phyloP scores from a whole-genome alignment of 1,139 yeast species.

The Taphrina wiesneri region DNA sequence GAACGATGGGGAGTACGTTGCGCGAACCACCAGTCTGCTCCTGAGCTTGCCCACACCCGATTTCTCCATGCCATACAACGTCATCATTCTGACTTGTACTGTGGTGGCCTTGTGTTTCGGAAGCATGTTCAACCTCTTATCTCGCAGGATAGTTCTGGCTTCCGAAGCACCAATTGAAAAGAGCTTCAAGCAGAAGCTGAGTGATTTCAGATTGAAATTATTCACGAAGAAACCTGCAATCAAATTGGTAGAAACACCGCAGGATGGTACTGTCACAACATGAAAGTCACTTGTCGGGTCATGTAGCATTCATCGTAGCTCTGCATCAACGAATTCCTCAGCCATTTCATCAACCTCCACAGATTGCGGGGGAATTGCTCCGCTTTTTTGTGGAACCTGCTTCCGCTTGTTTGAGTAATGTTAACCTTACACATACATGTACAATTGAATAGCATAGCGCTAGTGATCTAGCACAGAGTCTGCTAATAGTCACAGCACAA shows the following conservation, averaged over 20 bases:
- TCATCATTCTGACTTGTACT: slow-evolving; percentile 89
- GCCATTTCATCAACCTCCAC: neutral
- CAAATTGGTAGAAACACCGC: neutral
- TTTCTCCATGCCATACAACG: slow-evolving; percentile 98
- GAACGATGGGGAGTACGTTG: slow-evolving; percentile 52
- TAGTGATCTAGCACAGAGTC: no score
- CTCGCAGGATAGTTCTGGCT: slow-evolving; percentile 61
- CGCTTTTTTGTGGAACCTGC: neutral
- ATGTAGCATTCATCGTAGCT: neutral
- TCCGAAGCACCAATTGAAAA: slow-evolving; percentile 8
- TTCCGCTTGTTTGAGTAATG: no score
- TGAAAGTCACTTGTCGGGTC: neutral
- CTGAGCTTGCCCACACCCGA: slow-evolving; percentile 94
- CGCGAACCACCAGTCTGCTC: slow-evolving; percentile 81
- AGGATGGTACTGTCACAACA: neutral
- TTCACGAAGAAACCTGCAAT: neutral
- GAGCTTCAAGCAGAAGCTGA: neutral
- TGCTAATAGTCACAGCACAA: no score
- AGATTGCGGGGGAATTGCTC: slow-evolving; percentile 3
- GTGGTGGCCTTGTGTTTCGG: slow-evolving; percentile 93
- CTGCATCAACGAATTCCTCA: neutral
- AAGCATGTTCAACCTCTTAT: slow-evolving; percentile 72
- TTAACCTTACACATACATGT: no score
- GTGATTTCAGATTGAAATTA: neutral
- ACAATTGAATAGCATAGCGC: no score